Percentiles rank a stretch among this genome's conserved stretches.
Evolutionary conservation across 106 monocot genomes (phyloP).

Genomic region (Acanthochlamys bracteata): DNA sequence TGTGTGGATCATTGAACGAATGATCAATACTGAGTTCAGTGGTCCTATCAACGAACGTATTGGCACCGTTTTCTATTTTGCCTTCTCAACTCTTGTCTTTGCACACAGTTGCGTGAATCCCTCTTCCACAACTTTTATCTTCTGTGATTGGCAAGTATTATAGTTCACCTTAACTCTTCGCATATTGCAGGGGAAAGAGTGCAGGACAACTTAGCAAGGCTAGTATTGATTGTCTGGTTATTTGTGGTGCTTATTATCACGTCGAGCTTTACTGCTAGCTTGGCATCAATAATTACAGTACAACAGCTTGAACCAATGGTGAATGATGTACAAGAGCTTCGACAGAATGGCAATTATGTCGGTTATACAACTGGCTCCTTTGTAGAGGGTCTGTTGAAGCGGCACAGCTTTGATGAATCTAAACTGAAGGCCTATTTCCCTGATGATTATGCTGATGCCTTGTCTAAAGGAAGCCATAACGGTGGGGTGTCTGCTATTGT

Average conservation of each 20-base stretch:
- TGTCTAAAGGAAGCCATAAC: slow-evolving; percentile 17
- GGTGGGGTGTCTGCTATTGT: slow-evolving; percentile 19
- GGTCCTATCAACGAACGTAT: slow-evolving; percentile 21
- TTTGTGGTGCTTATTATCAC: slow-evolving; percentile 33
- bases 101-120: no score
- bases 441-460: slow-evolving; percentile 9
- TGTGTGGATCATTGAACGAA: slow-evolving; percentile 40
- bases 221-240: slow-evolving; percentile 29
- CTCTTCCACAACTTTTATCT: no score
- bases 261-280: slow-evolving; percentile 34
- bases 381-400: neutral
- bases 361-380: slow-evolving; percentile 20
- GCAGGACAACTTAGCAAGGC: slow-evolving; percentile 16
- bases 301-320: slow-evolving; percentile 27
- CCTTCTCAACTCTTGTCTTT: slow-evolving; percentile 33
- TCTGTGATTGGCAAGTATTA: no score
- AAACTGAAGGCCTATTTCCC: slow-evolving; percentile 1
- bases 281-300: slow-evolving; percentile 17
- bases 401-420: neutral
- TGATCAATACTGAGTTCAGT: slow-evolving; percentile 6
- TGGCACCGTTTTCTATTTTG: slow-evolving; percentile 38
- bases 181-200: slow-evolving; percentile 24
- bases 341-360: slow-evolving; percentile 10
- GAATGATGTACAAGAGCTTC: slow-evolving; percentile 17
- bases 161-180: no score